Percentiles rank a stretch among this genome's conserved stretches.
Conservation (phyloP, 1,139 yeast species). For the Petasospora fabianii region DNA sequence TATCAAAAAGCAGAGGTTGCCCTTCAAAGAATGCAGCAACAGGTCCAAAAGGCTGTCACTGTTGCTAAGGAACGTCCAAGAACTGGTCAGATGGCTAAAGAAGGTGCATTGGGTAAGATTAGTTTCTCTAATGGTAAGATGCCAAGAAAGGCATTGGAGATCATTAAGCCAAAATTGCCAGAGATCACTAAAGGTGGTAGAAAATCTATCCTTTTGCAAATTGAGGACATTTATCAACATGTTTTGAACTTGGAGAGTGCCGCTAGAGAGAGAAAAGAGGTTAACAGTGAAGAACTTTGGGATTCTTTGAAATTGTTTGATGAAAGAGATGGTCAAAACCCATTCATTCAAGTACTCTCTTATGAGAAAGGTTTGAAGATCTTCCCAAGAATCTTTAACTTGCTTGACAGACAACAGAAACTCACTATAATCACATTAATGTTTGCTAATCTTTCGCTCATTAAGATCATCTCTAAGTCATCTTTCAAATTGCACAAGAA, state of each 20-base stretch:
- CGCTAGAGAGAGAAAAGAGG: constrained; percentile 61
- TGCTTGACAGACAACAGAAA: constrained; percentile 73
- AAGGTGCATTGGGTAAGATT: constrained; percentile 90
- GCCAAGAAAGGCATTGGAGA: constrained; percentile 83
- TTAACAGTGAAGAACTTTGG: constrained; percentile 66
- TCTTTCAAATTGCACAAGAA: constrained; percentile 63
- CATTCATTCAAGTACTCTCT: constrained; percentile 79
- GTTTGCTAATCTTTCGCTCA: constrained; percentile 77
- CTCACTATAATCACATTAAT: constrained; percentile 75
- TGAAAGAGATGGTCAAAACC: constrained; percentile 57
- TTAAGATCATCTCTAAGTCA: constrained; percentile 75
- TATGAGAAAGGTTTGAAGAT: constrained; percentile 88
- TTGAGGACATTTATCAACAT: constrained; percentile 77
- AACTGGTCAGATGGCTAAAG: constrained; percentile 62
- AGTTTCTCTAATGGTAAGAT: constrained; percentile 78
- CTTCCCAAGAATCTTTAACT: constrained; percentile 84
- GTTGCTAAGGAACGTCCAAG: constrained; percentile 89
- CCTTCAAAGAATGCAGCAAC: constrained; percentile 96
- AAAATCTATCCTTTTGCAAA: constrained; percentile 38
- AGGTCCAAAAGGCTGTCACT: constrained; percentile 93
- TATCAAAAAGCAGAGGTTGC: constrained; percentile 91
- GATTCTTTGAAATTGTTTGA: constrained; percentile 67
- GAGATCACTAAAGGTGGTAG: constrained; percentile 35
- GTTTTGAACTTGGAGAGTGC: constrained; percentile 80
- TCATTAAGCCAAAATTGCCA: constrained; percentile 49